Base-by-base conservation (phyloP, 495 filamentous ascomycete genomes). In the Penicillium tannophilum region DNA sequence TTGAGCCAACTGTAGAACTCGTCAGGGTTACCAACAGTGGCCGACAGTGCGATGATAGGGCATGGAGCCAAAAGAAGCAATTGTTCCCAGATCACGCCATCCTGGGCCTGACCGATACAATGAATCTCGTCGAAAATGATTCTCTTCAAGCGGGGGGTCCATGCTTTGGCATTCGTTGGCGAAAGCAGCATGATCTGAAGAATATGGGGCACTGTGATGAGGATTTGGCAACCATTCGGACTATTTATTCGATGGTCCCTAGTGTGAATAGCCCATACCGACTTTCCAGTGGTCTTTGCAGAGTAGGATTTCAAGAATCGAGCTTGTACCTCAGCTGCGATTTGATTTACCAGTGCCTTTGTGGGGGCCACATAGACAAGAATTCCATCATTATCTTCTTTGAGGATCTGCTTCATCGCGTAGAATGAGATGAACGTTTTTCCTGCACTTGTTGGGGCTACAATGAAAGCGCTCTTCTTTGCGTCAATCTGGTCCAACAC, bases 41-140 rank as follows among this genome's bases (percentile, higher is more conserved):
- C 89, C 9, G 89, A 92, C 6, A 93, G 77, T 1, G 90, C 89
- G 57, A 93, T 87, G 48, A 93, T 90, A 0, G 88, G 90, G 62
- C 89, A 91, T 9, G 89, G 87, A 0, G 89, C 79, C 28, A 90
- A 73, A 1, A 92, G 79, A 12, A 92, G 74, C 9, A 93, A 76
- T 62, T 93, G 90, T 61, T 93, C 90, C 90, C 89, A 93, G 1
- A 93, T 78, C 11, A 91, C 72, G 52, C 90, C 89, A 64, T 93
- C 90, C 17, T 92, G 85, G 2, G 86, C 81, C 68, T 91, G 86
- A 0, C 89, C 88, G 54, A 92, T 91, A 16, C 80, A 90, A 67
- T 93, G 90, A n/a, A 92, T 83, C 71, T 92, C 90, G 60, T 93
- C 90, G 55, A 92, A 92, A 36, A 92, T 92, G 63, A 93, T 91